A percentile compares a stretch with the other conserved stretches of the same genome.
phyloP scores from a whole-genome alignment of 768 basidiomycete genomes.

The Calocybe cyanea region DNA sequence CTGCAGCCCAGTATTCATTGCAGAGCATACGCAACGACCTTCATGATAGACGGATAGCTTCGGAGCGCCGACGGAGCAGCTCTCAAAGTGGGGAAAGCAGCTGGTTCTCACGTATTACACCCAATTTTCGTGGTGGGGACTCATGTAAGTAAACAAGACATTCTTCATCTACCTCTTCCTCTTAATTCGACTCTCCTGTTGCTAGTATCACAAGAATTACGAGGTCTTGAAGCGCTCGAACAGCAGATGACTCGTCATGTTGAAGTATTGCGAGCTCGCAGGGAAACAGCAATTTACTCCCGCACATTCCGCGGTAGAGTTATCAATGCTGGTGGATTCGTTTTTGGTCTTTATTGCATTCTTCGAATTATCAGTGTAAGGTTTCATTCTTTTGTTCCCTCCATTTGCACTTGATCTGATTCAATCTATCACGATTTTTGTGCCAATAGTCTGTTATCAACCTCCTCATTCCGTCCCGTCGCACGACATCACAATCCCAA shows the following conservation, averaged over 20 bases:
- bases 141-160: constrained; percentile 25
- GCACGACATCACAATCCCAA: constrained; percentile 23
- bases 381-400: constrained; percentile 13
- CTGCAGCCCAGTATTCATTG: constrained; percentile 54
- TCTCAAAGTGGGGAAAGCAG: constrained; percentile 23
- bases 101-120: constrained; percentile 50
- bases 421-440: no score
- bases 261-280: constrained; percentile 43
- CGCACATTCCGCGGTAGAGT: constrained; percentile 53
- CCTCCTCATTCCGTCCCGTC: constrained; percentile 35
- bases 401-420: no score
- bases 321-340: constrained; percentile 38
- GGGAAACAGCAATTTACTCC: constrained; percentile 45
- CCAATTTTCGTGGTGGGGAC: constrained; percentile 47
- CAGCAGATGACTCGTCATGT: constrained; percentile 62
- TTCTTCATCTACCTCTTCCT: background rate
- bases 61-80: constrained; percentile 25
- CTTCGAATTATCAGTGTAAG: constrained; percentile 60
- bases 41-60: constrained; percentile 30
- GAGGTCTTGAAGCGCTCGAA: constrained; percentile 64
- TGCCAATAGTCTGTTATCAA: constrained; percentile 50
- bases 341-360: constrained; percentile 68
- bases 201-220: constrained; percentile 51
- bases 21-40: constrained; percentile 60
- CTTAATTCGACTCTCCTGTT: background rate